Base-by-base conservation (phyloP, 2,329 filamentous ascomycete genomes). In the Sporothrix luriei region DNA sequence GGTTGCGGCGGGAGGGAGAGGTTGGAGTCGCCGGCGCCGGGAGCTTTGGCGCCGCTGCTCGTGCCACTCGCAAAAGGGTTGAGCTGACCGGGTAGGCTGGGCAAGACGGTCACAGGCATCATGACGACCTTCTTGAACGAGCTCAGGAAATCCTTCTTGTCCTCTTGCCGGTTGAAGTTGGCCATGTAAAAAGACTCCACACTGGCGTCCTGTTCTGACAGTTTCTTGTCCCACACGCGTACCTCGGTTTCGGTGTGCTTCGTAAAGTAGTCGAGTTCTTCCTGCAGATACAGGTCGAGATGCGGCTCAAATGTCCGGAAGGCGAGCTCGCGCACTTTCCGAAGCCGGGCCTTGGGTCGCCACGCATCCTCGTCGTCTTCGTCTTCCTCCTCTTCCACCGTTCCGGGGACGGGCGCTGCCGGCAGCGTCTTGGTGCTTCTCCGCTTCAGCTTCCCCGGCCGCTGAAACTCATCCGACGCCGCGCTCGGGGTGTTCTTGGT, bases 51-150 rank as follows among this genome's bases (percentile, higher is more conserved):
- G 13, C 55, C 24, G 40, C 55, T 38, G 26, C 54, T 84, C 62
- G 76, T 64, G 68, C 78, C 76, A 2, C 79, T 79, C 71, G 80
- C 84, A 76, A 88, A 92, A 68, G 84, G 84, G 16, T 26, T 70
- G n/a, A 86, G 80, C 71, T 92, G 84, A 43, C 85, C 85, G 2
- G 90, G 79, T 73, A 90, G 87, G 61, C 86, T 89, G 1, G 93
- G 92, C 4, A 98, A 83, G 10, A 93, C 94, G 67, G 92, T 97
- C 64, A 99, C 94, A 2, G 95, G 95, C 89, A 97, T 96, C 94
- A 99, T 97, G 73, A 99, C 92, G 10, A 99, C 95, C 79, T 98
- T 98, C 77, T 93, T 97, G 84, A 99, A 99, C 0, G 94, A 97
- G 59, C 90, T 95, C 72, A 99, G 78, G 75, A 99, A 99, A 78